Percentiles rank a stretch among this genome's conserved stretches.
Evolutionary conservation across 371 early-diverging fungal genomes (phyloP).

Genomic region (Basidiobolus meristosporus): DNA sequence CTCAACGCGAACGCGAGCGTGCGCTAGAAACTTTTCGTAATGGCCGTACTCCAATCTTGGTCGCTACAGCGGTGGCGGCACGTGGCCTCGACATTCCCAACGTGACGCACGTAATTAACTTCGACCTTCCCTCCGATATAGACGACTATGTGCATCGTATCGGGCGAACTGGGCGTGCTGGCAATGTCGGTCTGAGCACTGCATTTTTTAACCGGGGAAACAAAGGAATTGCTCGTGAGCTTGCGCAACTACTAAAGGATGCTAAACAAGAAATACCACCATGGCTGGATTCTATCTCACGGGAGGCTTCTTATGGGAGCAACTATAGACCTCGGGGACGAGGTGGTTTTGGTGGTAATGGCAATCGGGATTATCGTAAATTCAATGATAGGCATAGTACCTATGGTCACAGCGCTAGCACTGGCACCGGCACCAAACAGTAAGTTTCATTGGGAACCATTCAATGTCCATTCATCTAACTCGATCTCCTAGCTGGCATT

Average conservation of each 20-base stretch:
- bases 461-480: conserved; percentile 5
- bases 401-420: conserved; percentile 1
- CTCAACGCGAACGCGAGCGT: conserved; percentile 90
- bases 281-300: conserved; percentile 51
- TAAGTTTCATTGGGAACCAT: conserved; percentile 1
- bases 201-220: conserved; percentile 96
- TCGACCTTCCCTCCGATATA: conserved; percentile 84
- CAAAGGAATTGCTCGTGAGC: conserved; percentile 64
- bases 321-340: conserved; percentile 43
- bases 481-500: background rate
- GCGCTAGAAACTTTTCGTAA: conserved; percentile 84
- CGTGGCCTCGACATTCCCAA: conserved; percentile 93
- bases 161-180: conserved; percentile 98
- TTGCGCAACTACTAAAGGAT: conserved; percentile 74
- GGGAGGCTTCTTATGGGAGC: conserved; percentile 28
- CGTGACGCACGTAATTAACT: conserved; percentile 82
- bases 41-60: conserved; percentile 84
- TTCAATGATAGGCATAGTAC: conserved; percentile 5
- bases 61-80: conserved; percentile 98
- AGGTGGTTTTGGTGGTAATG: conserved; percentile 13
- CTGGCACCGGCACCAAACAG: background rate
- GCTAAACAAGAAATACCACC: conserved; percentile 74
- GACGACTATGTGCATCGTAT: conserved; percentile 97
- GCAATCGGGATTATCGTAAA: conserved; percentile 7
- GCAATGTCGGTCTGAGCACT: conserved; percentile 83